phyloP scores from a whole-genome alignment of 1,284 basidiomycete genomes.

The Pseudozyma hubeiensis region DNA sequence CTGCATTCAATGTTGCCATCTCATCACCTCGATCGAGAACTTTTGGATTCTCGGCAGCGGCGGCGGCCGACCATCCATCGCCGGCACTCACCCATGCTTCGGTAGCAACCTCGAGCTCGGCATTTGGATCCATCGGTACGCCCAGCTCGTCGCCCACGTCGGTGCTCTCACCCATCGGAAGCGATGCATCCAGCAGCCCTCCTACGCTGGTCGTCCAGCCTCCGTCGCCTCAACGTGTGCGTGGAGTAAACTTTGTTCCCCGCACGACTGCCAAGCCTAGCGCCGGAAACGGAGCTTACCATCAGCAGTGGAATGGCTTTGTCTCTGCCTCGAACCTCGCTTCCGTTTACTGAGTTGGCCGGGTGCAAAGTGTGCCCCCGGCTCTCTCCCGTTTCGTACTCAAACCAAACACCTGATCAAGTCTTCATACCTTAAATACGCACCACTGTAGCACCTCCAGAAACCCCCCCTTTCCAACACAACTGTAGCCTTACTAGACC shows the following conservation, averaged over 20 bases:
- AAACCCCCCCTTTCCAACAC: background rate
- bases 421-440: too few species aligned
- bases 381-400: too few species aligned
- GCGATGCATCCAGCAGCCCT: slow-evolving; percentile 6
- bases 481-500: slow-evolving; percentile 15
- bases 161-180: background rate
- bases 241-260: background rate
- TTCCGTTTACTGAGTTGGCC: slow-evolving; percentile 19
- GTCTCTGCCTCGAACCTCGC: slow-evolving; percentile 8
- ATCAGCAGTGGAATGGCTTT: slow-evolving; percentile 1
- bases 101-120: background rate
- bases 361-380: too few species aligned
- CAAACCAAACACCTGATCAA: too few species aligned
- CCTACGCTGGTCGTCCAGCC: slow-evolving; percentile 43
- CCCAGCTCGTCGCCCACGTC: slow-evolving; percentile 13
- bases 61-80: slow-evolving; percentile 5
- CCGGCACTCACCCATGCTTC: slow-evolving; percentile 22
- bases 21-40: slow-evolving; percentile 4
- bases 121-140: slow-evolving; percentile 2
- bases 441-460: background rate
- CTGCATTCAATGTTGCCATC: slow-evolving; percentile 3
- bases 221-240: slow-evolving; percentile 28
- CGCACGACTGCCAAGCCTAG: too few species aligned
- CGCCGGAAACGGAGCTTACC: too few species aligned
- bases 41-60: background rate